Conservation (phyloP, 495 filamentous ascomycete species). For the Barbatosphaeria neglecta region DNA sequence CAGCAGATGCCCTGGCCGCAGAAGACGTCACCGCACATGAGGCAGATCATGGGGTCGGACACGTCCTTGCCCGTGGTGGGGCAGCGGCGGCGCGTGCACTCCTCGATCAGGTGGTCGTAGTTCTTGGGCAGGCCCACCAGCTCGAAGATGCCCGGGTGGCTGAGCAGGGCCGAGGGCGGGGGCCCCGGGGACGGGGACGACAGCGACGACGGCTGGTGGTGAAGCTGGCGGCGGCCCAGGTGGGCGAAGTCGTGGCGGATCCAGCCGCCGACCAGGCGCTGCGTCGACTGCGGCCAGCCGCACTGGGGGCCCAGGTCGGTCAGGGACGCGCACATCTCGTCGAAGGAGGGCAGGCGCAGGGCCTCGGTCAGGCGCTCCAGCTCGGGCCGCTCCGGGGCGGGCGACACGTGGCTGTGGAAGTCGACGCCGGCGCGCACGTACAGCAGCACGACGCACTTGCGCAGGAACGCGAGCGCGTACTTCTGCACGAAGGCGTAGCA, state of each 20-base stretch:
- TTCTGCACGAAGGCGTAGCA: constrained; percentile 46
- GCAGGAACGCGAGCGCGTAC: constrained; percentile 82
- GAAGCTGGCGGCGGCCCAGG: too few relatives aligned
- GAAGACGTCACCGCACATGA: constrained; percentile 93
- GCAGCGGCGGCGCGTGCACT: constrained; percentile 73
- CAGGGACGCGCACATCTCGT: constrained; percentile 55
- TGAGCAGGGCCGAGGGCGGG: constrained; percentile 35
- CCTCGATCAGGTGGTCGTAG: constrained; percentile 86
- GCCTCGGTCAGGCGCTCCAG: constrained; percentile 67
- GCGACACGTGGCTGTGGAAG: constrained; percentile 63
- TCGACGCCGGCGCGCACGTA: constrained; percentile 82
- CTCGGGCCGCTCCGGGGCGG: constrained; percentile 57
- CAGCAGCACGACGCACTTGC: constrained; percentile 73
- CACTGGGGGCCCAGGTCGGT: constrained; percentile 26
- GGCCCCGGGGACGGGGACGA: too few relatives aligned
- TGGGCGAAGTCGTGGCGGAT: constrained; percentile 49
- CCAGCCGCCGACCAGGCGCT: constrained; percentile 60
- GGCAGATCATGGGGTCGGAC: constrained; percentile 77
- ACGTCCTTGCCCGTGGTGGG: constrained; percentile 84
- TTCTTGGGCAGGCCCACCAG: constrained; percentile 84
- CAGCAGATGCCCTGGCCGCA: constrained; percentile 93
- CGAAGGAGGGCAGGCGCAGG: constrained; percentile 64
- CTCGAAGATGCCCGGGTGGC: constrained; percentile 87
- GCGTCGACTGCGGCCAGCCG: constrained; percentile 27
- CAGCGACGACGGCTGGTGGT: too few relatives aligned